Percentiles rank a stretch among this genome's conserved stretches.
These are phyloP conservation scores for Solanum appendiculatum DNA, from an alignment of 257 asterid species.

Conservation along the genomic window DNA sequence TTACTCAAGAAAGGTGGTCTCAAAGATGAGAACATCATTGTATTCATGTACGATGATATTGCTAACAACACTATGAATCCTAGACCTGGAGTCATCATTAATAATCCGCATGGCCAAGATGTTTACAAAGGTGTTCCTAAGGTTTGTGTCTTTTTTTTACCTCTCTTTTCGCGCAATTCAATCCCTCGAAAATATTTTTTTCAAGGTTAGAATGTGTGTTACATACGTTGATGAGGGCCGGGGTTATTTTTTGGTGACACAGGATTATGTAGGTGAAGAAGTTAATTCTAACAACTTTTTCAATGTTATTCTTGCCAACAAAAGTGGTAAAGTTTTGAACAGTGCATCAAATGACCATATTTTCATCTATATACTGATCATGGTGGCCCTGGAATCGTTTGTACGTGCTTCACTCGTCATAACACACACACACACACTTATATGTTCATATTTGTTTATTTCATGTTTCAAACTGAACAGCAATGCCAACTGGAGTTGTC, in stretches of 20 bases:
- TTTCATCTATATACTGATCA: constrained; percentile 84
- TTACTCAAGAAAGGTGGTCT: constrained; percentile 74
- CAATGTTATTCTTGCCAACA: constrained; percentile 73
- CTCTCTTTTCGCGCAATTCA: not conserved
- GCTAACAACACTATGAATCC: constrained; percentile 71
- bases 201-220: not conserved
- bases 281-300: constrained; percentile 62
- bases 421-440: not conserved
- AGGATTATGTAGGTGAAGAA: constrained; percentile 82
- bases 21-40: constrained; percentile 81
- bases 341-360: constrained; percentile 88
- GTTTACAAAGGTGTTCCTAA: constrained; percentile 37
- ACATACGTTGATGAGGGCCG: not conserved
- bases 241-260: not conserved
- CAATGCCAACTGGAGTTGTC: constrained; percentile 64
- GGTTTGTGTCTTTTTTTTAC: not conserved
- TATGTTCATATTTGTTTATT: not conserved
- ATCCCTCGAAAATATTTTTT: not conserved
- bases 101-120: constrained; percentile 73
- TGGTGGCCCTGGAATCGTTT: constrained; percentile 97
- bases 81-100: constrained; percentile 79
- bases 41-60: constrained; percentile 86
- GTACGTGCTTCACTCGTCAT: constrained; percentile 21
- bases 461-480: constrained; percentile 12
- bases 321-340: constrained; percentile 69